Evolutionary conservation across 2,329 filamentous ascomycete species (phyloP), one percentile per base, ranked within the genome.

Genomic region (Conoideocrella luteorostrata): DNA sequence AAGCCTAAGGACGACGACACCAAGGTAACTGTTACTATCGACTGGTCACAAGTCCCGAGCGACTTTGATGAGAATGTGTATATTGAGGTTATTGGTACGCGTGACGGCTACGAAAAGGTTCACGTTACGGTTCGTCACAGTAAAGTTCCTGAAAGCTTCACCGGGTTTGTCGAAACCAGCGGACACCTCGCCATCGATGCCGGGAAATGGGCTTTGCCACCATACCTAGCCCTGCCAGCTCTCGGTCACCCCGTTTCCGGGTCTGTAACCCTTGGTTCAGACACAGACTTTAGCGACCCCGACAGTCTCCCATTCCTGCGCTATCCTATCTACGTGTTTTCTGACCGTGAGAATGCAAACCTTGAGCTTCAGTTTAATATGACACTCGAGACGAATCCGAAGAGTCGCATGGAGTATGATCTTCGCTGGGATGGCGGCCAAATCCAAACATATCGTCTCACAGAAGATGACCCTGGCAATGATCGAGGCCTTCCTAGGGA

Each of bases 311-410:
- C 56, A 0, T 56, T 52, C 45, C 52, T 56, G 6, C 51, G 52
- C 12, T 66, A 62, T 45, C 51, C 52, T 5, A 52, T 66, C 17
- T 62, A 61, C 35, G 53, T 63, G 6, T 60, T 61, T 37, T 49
- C 57, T 1, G 38, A 51, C 2, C 49, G 47, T 3, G 42, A 48
- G 2, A 44, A 51, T 10, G 50, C 63, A 1, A 51, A 49, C 2
- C 54, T 64, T 1, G 54, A 58, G 15, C 49, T 67, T 11, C 63
- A 65, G 33, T 62, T 68, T 49, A 65, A 59, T 44, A 60, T 57
- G 41, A 62, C 68, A 0, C 63, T 77, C 4, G 77, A 79, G 51
- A 67, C 71, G 5, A 68, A 75, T 44, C 74, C 75, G 1, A 59
- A 62, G 18, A 61, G 65, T 2, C 68, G 65, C 3, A 70, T 80